phyloP scores from a whole-genome alignment of 1,284 basidiomycete genomes.

The Melampsora larici-populina region DNA sequence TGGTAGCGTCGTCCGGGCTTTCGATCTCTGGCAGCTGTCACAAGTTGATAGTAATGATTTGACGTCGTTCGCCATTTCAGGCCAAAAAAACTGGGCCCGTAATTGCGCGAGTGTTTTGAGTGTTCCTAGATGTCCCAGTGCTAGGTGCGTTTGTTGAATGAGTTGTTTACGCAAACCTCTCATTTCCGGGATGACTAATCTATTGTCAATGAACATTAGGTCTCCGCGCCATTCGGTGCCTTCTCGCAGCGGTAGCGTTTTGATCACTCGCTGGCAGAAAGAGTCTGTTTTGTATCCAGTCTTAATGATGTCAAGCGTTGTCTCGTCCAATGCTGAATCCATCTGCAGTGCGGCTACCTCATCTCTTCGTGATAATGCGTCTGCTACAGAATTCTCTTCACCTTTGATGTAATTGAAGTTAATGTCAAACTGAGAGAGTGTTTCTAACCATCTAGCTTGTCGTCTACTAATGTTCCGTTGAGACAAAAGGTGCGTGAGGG shows the following conservation, averaged over 20 bases:
- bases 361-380: not conserved
- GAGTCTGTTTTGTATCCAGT: not conserved
- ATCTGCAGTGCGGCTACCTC: not conserved
- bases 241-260: not conserved
- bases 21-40: slow-evolving; percentile 43
- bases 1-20: slow-evolving; percentile 27
- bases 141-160: slow-evolving; percentile 51
- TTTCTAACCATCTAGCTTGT: no score
- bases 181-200: slow-evolving; percentile 52
- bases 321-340: not conserved
- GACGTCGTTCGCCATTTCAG: slow-evolving; percentile 52
- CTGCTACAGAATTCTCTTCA: not conserved
- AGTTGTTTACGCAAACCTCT: slow-evolving; percentile 47
- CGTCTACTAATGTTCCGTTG: no score
- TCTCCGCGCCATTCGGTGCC: slow-evolving; percentile 39
- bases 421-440: no score
- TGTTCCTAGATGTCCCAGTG: slow-evolving; percentile 55
- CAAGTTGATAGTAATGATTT: slow-evolving; percentile 4
- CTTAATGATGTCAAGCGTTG: not conserved
- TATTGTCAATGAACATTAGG: slow-evolving; percentile 52
- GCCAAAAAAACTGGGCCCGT: slow-evolving; percentile 56
- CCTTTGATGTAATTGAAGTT: no score
- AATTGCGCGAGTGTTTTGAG: slow-evolving; percentile 55
- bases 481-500: no score
- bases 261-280: not conserved